Evolutionary conservation across 1,284 basidiomycete species (phyloP), one percentile per base, ranked within the genome.

Genomic region (Ustilago bromivora): DNA sequence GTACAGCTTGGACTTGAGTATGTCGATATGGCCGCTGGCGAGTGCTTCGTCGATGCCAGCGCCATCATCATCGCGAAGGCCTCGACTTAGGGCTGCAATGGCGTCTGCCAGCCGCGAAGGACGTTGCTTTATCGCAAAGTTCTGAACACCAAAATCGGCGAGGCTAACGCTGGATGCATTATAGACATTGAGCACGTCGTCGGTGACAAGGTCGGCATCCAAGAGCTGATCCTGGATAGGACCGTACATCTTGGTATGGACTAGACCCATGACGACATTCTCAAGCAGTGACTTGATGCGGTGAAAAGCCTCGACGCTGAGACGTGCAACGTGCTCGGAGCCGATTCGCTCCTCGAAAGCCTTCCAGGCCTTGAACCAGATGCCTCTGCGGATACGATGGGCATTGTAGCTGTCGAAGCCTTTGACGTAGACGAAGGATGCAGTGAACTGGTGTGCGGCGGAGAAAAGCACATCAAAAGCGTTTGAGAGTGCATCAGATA

Each of bases 371-470:
- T 69, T 70, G 61, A 70, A 66, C 60, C 68, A 68, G 61, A 78
- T 78, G 38, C 76, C 76, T 43, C 76, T 57, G 19, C 76, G 66
- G 28, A 78, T 78, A 55, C 76, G 66, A 31, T 70, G 68, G 3
- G 73, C 68, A 52, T 78, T 78, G 55, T 78, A 78, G 43, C 54
- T 63, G 59, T 78, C 76, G 43, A 76, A 78, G 36, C 76, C 76
- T 19, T 66, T 66, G 32, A 78, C 76, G 56, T 71, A 78, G 46
- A 78, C 76, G 23, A 75, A 78, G n/a, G 76, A 61, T 17, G 62
- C 61, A 12, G 58, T 43, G 36, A 78, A 78, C n/a, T 78, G 72
- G n/a, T 66, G 66, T 23, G 72, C 72, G 13, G 67, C 56, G 5
- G 59, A 43, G 40, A 65, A 61, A 2, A 75, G 66, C 5, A 63